Percentiles rank a stretch among this genome's conserved stretches.
phyloP scores from a whole-genome alignment of 345 rosid species.

The Populus deltoides region DNA sequence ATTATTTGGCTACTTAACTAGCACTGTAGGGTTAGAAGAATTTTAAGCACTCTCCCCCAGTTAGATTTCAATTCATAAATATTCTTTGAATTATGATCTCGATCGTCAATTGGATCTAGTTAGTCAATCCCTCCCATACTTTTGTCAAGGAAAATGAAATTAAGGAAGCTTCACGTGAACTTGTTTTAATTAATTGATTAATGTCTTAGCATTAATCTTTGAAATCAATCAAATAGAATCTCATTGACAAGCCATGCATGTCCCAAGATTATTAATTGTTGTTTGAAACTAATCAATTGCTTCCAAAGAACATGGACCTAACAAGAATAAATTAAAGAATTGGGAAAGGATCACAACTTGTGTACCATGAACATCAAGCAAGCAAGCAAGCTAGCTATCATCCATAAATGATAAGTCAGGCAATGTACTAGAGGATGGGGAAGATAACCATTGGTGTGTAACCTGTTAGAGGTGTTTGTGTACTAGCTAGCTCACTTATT shows the following conservation, averaged over 20 bases:
- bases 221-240: background rate
- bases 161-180: background rate
- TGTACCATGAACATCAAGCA: background rate
- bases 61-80: no score
- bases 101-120: background rate
- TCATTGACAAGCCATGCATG: background rate
- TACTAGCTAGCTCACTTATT: background rate
- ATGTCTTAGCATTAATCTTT: background rate
- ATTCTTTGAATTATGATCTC: background rate
- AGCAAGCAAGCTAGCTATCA: background rate
- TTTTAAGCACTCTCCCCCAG: no score
- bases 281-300: background rate
- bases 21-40: background rate
- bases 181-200: no score
- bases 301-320: background rate
- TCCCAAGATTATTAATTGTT: background rate
- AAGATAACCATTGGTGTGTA: background rate
- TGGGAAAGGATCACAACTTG: background rate
- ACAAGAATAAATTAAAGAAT: background rate
- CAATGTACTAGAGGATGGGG: background rate
- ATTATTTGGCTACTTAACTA: background rate
- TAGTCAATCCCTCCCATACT: background rate
- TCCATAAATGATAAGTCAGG: background rate
- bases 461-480: conserved; percentile 6
- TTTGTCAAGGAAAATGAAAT: background rate